A percentile compares a stretch with the other conserved stretches of the same genome.
Evolutionary conservation across 2,329 filamentous ascomycete species (phyloP).

Genomic region (Trichophyton rubrum): DNA sequence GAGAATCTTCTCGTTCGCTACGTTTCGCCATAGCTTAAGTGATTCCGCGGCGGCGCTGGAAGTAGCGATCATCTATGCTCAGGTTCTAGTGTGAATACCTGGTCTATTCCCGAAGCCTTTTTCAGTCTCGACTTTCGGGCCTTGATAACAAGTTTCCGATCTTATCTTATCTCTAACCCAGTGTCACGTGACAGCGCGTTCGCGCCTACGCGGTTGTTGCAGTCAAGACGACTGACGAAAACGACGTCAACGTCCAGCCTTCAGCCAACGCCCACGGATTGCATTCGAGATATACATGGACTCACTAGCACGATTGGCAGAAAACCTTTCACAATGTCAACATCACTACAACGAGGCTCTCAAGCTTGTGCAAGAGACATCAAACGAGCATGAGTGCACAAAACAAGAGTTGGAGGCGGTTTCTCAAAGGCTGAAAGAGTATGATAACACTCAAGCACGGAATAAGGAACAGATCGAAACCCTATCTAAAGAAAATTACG

Average conservation of each 20-base stretch:
- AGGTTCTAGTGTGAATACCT: too few relatives aligned
- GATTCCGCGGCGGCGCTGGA: neutral
- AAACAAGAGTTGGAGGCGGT: neutral
- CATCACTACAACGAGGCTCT: slow-evolving; percentile 1
- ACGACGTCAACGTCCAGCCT: neutral
- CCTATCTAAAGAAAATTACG: neutral
- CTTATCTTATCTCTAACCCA: slow-evolving; percentile 1
- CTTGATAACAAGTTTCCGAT: neutral
- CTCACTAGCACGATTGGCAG: neutral
- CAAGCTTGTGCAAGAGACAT: neutral
- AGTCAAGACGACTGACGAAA: neutral
- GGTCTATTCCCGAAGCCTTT: neutral
- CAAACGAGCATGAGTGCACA: neutral
- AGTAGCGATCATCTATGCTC: neutral
- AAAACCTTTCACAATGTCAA: neutral
- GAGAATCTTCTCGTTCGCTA: neutral
- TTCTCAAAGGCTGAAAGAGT: neutral
- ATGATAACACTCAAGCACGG: neutral
- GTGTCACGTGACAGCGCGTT: neutral
- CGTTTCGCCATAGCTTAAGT: slow-evolving; percentile 12
- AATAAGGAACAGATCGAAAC: neutral
- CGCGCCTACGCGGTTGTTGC: neutral
- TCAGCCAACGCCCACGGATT: neutral
- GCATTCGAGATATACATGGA: neutral
- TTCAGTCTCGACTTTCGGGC: neutral